Base-by-base conservation (phyloP, 768 basidiomycete species). In the button mushroom (Agaricus bisporus) region DNA sequence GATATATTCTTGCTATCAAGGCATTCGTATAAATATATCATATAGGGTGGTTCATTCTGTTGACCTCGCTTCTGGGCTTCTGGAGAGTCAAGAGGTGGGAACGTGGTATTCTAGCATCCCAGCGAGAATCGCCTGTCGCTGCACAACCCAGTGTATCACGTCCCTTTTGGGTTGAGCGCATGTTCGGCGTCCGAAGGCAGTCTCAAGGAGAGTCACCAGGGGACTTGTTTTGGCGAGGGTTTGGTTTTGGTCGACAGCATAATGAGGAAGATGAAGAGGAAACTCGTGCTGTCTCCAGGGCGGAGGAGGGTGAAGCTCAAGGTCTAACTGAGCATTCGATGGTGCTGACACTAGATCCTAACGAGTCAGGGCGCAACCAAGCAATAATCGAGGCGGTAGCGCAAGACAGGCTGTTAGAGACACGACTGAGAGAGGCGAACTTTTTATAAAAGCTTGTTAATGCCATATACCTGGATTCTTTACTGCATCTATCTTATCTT, bases 71-170 rank as follows among this genome's bases (percentile, higher is more conserved):
- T 8, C 86, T 95, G 39, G 85, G 89, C 22, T 97, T 84, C 70
- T 91, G 87, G 86, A 83, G 91, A 36, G 87, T 92, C 54, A 93
- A 92, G 65, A 82, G 88, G 45, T 93, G 90, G 90, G 91, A 93
- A 65, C 75, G 79, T 54, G 81, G 85, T 14, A 85, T 93, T 53
- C 72, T 88, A 20, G 74, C 79, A 8, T 81, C 86, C 5, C 79
- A 79, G 57, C 71, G 64, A 41, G 68, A 72, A 14, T 54, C 64
- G 25, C 57, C 49, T 44, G 42, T 61, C n/a, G 37, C 65, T 22
- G 42, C 41, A 49, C 63, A 55, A 38, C 41, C 58, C 41, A 14
- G 56, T 45, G 55, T 51, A 50, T 1, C 55, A 55, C 54, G 59
- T 58, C 63, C 58, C 14, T 51, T 70, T 32, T 69, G 70, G 12